Evolutionary conservation across 768 basidiomycete species (phyloP).

Genomic region (Dioszegia hungarica): DNA sequence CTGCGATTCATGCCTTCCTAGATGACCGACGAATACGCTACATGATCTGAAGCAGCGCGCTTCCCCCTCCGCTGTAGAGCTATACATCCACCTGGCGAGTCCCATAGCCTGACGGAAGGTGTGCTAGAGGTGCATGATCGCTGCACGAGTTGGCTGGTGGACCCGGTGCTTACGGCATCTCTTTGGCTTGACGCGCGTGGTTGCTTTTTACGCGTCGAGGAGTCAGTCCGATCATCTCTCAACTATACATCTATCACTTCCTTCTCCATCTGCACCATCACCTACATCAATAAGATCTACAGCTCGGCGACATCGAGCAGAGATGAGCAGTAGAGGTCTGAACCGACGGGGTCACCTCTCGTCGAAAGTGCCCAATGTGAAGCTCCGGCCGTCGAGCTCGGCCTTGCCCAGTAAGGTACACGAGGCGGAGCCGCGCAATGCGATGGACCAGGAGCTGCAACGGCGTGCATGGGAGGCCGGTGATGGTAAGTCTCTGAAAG

Average conservation of each 20-base stretch:
- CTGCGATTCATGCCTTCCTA: no score
- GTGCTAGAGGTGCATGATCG: no score
- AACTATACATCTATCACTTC: no score
- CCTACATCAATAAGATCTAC: background rate
- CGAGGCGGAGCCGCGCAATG: constrained; percentile 21
- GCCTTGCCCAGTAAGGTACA: constrained; percentile 5
- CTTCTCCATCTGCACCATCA: background rate
- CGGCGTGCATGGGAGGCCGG: constrained; percentile 25
- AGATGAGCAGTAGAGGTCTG: constrained; percentile 15
- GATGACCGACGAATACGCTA: no score
- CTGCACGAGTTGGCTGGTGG: no score
- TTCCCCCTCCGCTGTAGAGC: no score
- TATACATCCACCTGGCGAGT: no score
- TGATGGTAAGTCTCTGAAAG: constrained; percentile 22
- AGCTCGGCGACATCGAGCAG: background rate
- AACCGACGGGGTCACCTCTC: constrained; percentile 48
- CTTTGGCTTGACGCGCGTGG: background rate
- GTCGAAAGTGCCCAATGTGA: constrained; percentile 50
- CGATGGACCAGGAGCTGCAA: constrained; percentile 37
- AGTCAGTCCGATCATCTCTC: no score
- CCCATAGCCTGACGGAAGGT: no score
- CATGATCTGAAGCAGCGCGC: no score
- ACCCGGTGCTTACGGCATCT: no score
- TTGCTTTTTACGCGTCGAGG: background rate
- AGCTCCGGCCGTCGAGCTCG: constrained; percentile 43